Evolutionary conservation across 441 rosid genomes (phyloP), one percentile per base, ranked within the genome.

Genomic region (Euphorbia schlechtendalii): DNA sequence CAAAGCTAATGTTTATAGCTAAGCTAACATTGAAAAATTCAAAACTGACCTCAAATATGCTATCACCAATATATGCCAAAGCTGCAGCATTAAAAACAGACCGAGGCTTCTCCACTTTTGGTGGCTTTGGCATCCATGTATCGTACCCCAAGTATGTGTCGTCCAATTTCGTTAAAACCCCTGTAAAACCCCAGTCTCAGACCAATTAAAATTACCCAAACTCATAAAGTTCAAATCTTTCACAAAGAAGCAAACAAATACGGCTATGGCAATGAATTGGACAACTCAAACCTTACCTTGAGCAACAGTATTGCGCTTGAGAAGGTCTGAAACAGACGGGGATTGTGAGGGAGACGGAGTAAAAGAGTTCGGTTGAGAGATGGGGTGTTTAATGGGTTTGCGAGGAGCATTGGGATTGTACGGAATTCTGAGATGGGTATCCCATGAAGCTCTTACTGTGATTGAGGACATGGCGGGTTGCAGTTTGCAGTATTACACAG

Each of bases 81-180:
- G 84, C 79, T 0, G 98, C 90, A 5, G 96, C 96, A 77, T 86
- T 91, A 60, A 68, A 85, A 5, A 74, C 78, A 1, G 92, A 85
- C 40, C 90, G 85, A 78, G 98, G 96, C 80, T 86, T 92, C 75
- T 66, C 87, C 40, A 92, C 94, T 78, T 84, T 84, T 0, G 98
- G 98, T 20, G 94, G 86, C 53, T 71, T 76, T 6, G 96, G 96
- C 74, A 87, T 64, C 98, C 96, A 92, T 75, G 55, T 76, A 61
- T 87, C 98, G 25, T 74, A 85, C 48, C 96, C 98, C 78, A 83
- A 15, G 69, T 83, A 82, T 10, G 65, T 65, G 22, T 82, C 86
- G 64, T 78, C 86, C 67, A 65, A 43, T 41, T 76, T 65, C n/a
- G 52, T 72, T 38, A 45, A 63, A 49, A 27, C 60, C 8, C 70